These are phyloP conservation scores for Trametopsis cervina DNA, from an alignment of 768 basidiomycete species.

Conservation along the genomic window DNA sequence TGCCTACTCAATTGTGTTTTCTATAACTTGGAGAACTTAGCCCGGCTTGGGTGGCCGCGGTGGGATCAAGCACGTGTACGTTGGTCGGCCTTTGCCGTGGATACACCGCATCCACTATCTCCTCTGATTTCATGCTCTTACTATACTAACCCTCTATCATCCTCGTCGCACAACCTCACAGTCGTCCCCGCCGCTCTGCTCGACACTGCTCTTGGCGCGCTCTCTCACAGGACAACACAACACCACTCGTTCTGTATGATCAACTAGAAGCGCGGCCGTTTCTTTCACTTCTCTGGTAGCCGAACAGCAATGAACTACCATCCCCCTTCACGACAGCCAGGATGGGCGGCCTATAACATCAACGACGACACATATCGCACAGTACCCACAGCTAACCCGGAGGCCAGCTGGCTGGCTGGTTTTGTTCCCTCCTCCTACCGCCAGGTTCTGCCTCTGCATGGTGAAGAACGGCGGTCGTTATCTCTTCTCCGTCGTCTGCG, in stretches of 20 bases:
- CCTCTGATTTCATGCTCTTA: background rate
- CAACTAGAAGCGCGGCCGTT: constrained; percentile 1
- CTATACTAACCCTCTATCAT: background rate
- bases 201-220: constrained; percentile 1
- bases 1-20: background rate
- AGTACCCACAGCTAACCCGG: background rate
- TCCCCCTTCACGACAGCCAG: constrained; percentile 3
- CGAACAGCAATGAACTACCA: constrained; percentile 4
- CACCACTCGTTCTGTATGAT: constrained; percentile 2
- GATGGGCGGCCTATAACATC: constrained; percentile 12
- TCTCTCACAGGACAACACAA: background rate
- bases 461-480: constrained; percentile 7
- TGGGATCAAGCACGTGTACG: background rate
- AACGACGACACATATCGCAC: constrained; percentile 5
- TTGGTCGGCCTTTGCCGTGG: background rate
- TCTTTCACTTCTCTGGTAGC: background rate
- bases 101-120: background rate
- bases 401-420: constrained; percentile 13
- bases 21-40: too few species aligned
- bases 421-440: constrained; percentile 8
- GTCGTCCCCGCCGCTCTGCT: constrained; percentile 9
- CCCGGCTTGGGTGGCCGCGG: background rate
- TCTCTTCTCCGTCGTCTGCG: constrained; percentile 7
- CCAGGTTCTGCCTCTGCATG: constrained; percentile 8
- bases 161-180: constrained; percentile 2